Base-by-base conservation (phyloP, 2,329 filamentous ascomycete genomes). In the Talaromyces piceae region DNA sequence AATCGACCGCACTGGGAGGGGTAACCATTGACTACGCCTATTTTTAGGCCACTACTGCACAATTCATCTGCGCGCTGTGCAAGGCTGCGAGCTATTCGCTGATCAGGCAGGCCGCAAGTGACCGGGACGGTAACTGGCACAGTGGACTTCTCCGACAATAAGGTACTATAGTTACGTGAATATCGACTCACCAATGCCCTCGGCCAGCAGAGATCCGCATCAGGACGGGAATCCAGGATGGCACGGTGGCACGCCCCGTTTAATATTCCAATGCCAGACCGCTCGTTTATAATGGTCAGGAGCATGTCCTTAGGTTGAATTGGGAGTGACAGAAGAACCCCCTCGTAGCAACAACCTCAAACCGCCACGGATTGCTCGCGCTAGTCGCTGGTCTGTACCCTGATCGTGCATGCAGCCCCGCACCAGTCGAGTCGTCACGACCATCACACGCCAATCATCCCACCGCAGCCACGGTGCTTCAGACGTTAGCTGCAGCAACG, bases 361-460 rank as follows among this genome's bases (percentile, higher is more conserved):
- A 27, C 44, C 16, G 25, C 26, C 25, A 30, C 30, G 44, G 25
- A 7, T 28, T 43, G 3, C 39, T 43, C 16, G 39, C 20, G 39
- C 11, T 26, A 26, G 16, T 13, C 23, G 20, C 20, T 25, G 39
- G 22, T 11, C 23, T 43, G 33, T 37, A 25, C 25, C 13, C 23
- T 43, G 20, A 33, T 41, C 28, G 30, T 51, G 49, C 43, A 51
- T 51, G 49, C 45, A 28, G 49, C 49, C 43, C 49, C 49, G 43
- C 49, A 51, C 43, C 41, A 46, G 30, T 50, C 41, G 39, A 33
- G 12, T 46, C n/a, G n/a, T 30, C 7, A 27, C 47, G 26, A 13
- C 47, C 37, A 49, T 49, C 47, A 26, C 44, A 46, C 44, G 26
- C 44, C 44, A 46, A 46, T 46, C 44, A 46, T 18, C 44, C 44